These are phyloP conservation scores for Zea mays DNA, from an alignment of 176 grass and related monocot genomes.

Conservation along the genomic window DNA sequence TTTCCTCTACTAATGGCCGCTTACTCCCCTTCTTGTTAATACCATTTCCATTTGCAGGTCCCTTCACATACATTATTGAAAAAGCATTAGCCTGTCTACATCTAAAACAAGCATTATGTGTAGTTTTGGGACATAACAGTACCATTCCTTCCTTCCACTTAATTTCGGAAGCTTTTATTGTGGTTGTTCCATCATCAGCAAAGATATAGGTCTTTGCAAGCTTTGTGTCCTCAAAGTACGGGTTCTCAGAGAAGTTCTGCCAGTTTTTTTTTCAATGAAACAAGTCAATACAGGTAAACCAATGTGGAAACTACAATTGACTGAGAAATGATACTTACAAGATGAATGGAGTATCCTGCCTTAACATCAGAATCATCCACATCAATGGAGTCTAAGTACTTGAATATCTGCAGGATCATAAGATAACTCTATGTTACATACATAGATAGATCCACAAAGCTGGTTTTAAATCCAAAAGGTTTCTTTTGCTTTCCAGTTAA, in stretches of 20 bases:
- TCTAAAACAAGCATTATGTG: conserved; percentile 9
- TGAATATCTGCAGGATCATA: conserved; percentile 69
- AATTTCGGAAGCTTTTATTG: conserved; percentile 70
- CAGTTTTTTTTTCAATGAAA: conserved; percentile 6
- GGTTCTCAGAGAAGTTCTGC: conserved; percentile 85
- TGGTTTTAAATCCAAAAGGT: not conserved
- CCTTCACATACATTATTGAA: conserved; percentile 45
- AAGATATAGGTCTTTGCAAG: conserved; percentile 82
- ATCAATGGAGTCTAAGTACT: conserved; percentile 76
- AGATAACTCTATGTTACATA: conserved; percentile 14
- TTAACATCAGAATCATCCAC: conserved; percentile 92
- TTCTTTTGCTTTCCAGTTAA: not conserved
- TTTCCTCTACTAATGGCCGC: conserved; percentile 82
- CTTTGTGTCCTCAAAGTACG: conserved; percentile 77
- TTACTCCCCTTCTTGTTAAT: conserved; percentile 74
- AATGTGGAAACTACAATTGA: conserved; percentile 13
- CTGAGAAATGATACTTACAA: conserved; percentile 61
- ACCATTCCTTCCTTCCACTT: conserved; percentile 99
- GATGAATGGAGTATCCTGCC: conserved; percentile 75
- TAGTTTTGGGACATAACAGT: conserved; percentile 22
- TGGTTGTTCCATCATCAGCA: conserved; percentile 81
- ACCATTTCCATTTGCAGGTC: conserved; percentile 61
- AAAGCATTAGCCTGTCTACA: conserved; percentile 41
- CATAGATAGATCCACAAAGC: not conserved
- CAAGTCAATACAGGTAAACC: conserved; percentile 25